A percentile compares a stretch with the other conserved stretches of the same genome.
Conservation (phyloP, 805 yeast genomes). For the Ogataea methanolica region DNA sequence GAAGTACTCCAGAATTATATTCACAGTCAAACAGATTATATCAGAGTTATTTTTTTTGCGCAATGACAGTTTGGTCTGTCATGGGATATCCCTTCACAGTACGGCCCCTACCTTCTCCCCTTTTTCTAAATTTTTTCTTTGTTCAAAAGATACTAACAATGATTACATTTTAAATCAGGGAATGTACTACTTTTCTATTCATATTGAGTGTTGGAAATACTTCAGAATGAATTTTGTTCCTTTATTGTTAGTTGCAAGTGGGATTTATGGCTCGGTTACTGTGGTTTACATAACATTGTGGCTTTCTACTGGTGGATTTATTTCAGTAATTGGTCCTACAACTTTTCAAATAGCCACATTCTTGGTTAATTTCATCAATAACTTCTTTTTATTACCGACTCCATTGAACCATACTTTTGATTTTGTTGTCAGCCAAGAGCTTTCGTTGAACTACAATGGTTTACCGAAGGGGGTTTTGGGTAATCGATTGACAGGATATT, state of each 20-base stretch:
- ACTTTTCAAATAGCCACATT: conserved; percentile 29
- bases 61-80: conserved; percentile 10
- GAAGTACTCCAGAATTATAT: no score
- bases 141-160: conserved; percentile 1
- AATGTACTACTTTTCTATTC: conserved; percentile 19
- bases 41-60: no score
- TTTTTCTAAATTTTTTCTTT: no score
- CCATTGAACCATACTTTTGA: conserved; percentile 31
- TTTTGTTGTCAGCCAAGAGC: conserved; percentile 20
- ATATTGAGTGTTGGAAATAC: conserved; percentile 22
- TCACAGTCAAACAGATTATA: no score
- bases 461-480: conserved; percentile 23
- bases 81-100: conserved; percentile 15
- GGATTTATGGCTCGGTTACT: conserved; percentile 16
- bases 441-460: conserved; percentile 16
- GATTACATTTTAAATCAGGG: conserved; percentile 17
- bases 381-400: conserved; percentile 27
- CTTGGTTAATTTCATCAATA: conserved; percentile 26
- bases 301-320: conserved; percentile 22
- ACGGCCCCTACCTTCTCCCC: neutral
- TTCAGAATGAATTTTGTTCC: conserved; percentile 21
- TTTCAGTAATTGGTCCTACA: conserved; percentile 20
- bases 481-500: conserved; percentile 18
- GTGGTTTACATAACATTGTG: conserved; percentile 12
- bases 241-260: conserved; percentile 14